A percentile compares a stretch with the other conserved stretches of the same genome.
phyloP scores from a whole-genome alignment of 306 rosid species.

The Acacia acuminata region DNA sequence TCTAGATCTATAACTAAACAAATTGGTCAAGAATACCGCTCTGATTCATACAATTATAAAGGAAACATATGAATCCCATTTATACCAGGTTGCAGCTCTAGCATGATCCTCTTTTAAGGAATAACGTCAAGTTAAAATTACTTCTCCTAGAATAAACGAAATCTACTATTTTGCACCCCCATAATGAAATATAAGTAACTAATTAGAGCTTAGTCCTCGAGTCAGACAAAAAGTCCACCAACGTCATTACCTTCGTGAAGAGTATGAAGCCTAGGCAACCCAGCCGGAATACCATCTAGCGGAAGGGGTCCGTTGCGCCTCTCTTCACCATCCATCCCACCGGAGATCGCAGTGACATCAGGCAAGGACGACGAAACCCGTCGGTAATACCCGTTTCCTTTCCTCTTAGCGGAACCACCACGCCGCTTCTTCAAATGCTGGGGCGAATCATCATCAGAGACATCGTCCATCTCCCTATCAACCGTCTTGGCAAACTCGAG shows the following conservation, averaged over 20 bases:
- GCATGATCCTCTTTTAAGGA: not conserved
- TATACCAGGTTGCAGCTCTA: slow-evolving; percentile 12
- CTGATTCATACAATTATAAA: slow-evolving; percentile 22
- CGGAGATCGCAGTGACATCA: slow-evolving; percentile 68
- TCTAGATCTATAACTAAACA: not conserved
- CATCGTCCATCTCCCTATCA: slow-evolving; percentile 55
- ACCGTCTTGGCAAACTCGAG: slow-evolving; percentile 85
- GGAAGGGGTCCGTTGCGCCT: slow-evolving; percentile 58
- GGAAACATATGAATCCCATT: not conserved
- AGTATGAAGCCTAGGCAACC: slow-evolving; percentile 84
- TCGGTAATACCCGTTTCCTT: slow-evolving; percentile 43
- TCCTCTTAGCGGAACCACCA: slow-evolving; percentile 44
- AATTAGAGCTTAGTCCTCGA: slow-evolving; percentile 14
- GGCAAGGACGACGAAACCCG: slow-evolving; percentile 72
- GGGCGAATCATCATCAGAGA: slow-evolving; percentile 52
- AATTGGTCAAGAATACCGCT: slow-evolving; percentile 1
- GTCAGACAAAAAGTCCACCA: not conserved
- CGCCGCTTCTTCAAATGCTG: slow-evolving; percentile 59
- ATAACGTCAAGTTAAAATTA: not conserved
- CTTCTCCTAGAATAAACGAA: not conserved
- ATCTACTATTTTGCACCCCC: not conserved
- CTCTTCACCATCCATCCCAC: slow-evolving; percentile 54
- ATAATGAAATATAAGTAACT: not conserved
- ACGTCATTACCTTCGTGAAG: slow-evolving; percentile 74
- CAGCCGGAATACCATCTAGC: slow-evolving; percentile 77